Evolutionary conservation across 2,329 filamentous ascomycete genomes (phyloP), one percentile per base, ranked within the genome.

Genomic region (Fusarium mangiferae): DNA sequence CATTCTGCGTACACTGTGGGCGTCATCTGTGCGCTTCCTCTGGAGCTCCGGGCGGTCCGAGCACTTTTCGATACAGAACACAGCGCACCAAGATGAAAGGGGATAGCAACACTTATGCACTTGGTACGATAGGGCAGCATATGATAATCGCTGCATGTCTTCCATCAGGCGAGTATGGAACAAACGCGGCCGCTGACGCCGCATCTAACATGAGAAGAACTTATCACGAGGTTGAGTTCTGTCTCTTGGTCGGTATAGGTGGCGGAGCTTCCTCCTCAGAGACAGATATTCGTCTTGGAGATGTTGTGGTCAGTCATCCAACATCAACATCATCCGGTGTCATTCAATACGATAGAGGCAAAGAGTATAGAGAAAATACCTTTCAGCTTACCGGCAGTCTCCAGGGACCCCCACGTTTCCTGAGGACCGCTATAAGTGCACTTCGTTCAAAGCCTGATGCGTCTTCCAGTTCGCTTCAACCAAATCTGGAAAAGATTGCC

Each of bases 401-500:
- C 24, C 44, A 20, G 17, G 24, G 44, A 2, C 44, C 44, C 9
- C 44, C 44, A 2, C 10, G 6, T 0, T 24, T 1, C 15, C 11
- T 46, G 44, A 46, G 44, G 12, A 46, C 44, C 1, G 44, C 44
- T 0, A 45, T 26, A 28, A 46, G 44, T 1, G 18, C 24, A 5
- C 44, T 46, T 14, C 0, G 24, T 7, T 46, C 44, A 28, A 28
- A 46, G 0, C 44, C 24, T 2, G 24, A 46, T 5, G 0, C 1
- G 3, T 45, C 24, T 6, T 46, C 44, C 0, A 46, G 0, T 2
- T 46, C 44, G 0, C 24, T 46, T 7, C 15, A 8, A 1, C n/a
- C n/a, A 44, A 0, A 12, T 24, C 7, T 46, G 4, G 24, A 46
- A 15, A 8, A 1, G 0, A 46, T 46, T 10, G 5, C 1, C 0